phyloP scores from a whole-genome alignment of 495 filamentous ascomycete species.

The Glonium stellatum region DNA sequence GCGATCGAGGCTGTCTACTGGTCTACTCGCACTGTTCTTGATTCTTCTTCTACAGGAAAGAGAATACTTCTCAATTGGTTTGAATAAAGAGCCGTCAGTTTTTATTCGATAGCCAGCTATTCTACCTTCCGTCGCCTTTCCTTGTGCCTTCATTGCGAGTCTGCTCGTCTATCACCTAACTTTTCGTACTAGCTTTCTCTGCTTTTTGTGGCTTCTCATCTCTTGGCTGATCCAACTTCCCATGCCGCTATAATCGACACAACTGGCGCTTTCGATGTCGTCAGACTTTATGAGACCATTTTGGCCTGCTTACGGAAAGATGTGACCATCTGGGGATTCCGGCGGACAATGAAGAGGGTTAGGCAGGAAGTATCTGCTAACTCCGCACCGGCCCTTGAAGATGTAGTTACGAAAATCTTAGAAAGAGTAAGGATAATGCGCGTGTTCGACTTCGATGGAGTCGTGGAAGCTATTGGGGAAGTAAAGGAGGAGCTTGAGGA shows the following conservation, averaged over 20 bases:
- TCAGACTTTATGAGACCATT: conserved; percentile 19
- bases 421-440: conserved; percentile 48
- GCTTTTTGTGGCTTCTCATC: conserved; percentile 20
- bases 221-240: conserved; percentile 17
- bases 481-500: conserved; percentile 30
- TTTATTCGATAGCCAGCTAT: neutral
- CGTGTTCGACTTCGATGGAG: conserved; percentile 54
- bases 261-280: conserved; percentile 29
- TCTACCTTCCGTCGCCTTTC: neutral
- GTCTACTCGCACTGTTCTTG: neutral
- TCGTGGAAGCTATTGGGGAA: conserved; percentile 50
- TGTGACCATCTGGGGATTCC: neutral
- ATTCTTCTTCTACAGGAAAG: neutral
- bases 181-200: conserved; percentile 16
- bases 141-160: neutral
- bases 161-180: neutral
- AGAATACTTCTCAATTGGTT: neutral
- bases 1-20: neutral
- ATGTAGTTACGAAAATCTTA: conserved; percentile 34
- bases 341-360: neutral
- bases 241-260: conserved; percentile 33
- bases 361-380: neutral
- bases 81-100: neutral
- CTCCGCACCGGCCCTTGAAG: neutral
- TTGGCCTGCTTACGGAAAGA: conserved; percentile 10